Percentiles rank a stretch among this genome's conserved stretches.
These are phyloP conservation scores for Delphinella strobiligena DNA, from an alignment of 2,329 filamentous ascomycete genomes.

Conservation along the genomic window DNA sequence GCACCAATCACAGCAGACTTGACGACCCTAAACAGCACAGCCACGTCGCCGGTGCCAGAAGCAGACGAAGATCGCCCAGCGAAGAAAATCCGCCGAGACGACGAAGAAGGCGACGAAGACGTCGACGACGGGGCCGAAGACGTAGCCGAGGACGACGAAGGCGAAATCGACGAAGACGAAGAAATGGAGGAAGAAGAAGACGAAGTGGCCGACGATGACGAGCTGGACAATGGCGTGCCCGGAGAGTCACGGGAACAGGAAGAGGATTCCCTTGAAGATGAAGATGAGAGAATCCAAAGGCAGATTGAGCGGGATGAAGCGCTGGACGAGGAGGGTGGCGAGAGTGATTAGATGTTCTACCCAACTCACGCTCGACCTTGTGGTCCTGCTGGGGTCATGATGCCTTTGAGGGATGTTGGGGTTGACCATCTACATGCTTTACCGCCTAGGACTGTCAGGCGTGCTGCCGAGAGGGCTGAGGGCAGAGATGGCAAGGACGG, in stretches of 20 bases:
- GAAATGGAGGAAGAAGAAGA: conserved; percentile 43
- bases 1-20: conserved; percentile 12
- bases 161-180: conserved; percentile 41
- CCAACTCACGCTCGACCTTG: no score
- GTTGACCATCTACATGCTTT: no score
- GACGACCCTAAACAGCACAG: conserved; percentile 9
- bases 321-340: conserved; percentile 20
- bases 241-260: conserved; percentile 32
- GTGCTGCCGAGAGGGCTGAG: no score
- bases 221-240: no score
- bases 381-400: no score
- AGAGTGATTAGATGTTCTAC: conserved; percentile 17
- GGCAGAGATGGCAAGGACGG: no score
- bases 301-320: conserved; percentile 22
- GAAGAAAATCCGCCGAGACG: conserved; percentile 38
- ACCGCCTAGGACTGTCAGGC: no score
- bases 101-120: conserved; percentile 30
- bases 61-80: conserved; percentile 35
- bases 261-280: conserved; percentile 39
- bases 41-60: conserved; percentile 18
- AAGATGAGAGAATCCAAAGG: conserved; percentile 49
- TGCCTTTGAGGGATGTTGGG: no score
- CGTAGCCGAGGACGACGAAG: conserved; percentile 35
- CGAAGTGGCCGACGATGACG: conserved; percentile 37
- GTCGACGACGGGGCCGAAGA: conserved; percentile 34